Conservation (phyloP, 2,329 filamentous ascomycete genomes). For the Hypoxylon sp. region DNA sequence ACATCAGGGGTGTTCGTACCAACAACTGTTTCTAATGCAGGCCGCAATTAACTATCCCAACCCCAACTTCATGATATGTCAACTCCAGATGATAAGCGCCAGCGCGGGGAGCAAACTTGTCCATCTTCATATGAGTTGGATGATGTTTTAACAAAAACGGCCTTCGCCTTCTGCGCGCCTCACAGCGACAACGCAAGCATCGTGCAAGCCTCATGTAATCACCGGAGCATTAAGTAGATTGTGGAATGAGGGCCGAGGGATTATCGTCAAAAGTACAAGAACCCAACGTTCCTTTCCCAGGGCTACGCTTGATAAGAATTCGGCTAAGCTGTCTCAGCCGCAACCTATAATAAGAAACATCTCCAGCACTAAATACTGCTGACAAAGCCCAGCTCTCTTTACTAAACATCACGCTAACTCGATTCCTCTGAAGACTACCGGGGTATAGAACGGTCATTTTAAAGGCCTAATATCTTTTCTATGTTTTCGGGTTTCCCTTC, state of each 20-base stretch:
- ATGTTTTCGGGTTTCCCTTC: too few relatives aligned
- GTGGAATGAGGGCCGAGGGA: neutral
- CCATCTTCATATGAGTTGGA: constrained; percentile 1
- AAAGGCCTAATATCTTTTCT: neutral
- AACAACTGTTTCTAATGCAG: constrained; percentile 32
- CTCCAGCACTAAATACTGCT: constrained; percentile 3
- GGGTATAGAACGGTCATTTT: neutral
- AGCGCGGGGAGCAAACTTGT: neutral
- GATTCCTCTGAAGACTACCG: neutral
- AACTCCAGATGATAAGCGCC: neutral
- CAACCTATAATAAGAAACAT: constrained; percentile 39
- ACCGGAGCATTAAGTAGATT: neutral
- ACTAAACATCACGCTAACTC: constrained; percentile 1
- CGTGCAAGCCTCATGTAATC: neutral
- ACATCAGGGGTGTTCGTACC: constrained; percentile 25
- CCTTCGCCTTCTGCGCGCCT: neutral
- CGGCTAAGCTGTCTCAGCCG: constrained; percentile 30
- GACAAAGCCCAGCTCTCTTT: neutral
- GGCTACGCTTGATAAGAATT: constrained; percentile 8
- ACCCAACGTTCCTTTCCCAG: neutral
- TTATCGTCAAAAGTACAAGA: constrained; percentile 1
- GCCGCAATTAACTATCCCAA: constrained; percentile 8
- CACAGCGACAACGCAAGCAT: neutral
- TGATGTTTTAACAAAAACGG: neutral
- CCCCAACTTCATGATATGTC: neutral